phyloP scores from a whole-genome alignment of 2,329 filamentous ascomycete genomes.

The Nigrospora osmanthi region DNA sequence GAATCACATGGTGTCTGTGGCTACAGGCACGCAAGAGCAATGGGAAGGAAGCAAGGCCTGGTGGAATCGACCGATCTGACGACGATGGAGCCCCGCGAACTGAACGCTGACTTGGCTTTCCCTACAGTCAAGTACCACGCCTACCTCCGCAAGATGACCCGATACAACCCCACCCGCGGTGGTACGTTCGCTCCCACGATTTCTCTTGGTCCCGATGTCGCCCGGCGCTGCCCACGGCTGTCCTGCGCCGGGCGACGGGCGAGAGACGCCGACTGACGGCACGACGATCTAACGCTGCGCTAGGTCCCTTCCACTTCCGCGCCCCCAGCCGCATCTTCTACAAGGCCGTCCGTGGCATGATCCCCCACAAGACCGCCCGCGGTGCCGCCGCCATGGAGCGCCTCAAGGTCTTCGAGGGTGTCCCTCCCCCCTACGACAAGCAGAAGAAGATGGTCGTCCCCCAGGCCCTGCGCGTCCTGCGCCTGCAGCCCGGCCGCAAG shows the following conservation, averaged over 20 bases:
- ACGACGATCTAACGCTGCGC: slow-evolving; percentile 19
- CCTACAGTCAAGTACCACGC: slow-evolving; percentile 97
- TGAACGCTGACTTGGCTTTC: slow-evolving; percentile 34
- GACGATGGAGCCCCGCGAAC: not conserved
- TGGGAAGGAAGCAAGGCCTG: not conserved
- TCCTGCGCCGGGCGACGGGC: no score
- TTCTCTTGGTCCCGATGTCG: not conserved
- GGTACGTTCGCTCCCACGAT: slow-evolving; percentile 49
- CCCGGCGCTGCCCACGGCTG: no score
- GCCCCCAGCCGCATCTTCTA: slow-evolving; percentile 99
- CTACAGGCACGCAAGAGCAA: no score
- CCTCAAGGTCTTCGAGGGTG: slow-evolving; percentile 99
- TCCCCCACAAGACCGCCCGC: slow-evolving; percentile 99
- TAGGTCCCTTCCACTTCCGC: slow-evolving; percentile 99
- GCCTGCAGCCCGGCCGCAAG: slow-evolving; percentile 98
- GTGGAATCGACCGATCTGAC: not conserved
- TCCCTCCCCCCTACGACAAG: slow-evolving; percentile 98
- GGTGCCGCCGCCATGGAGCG: slow-evolving; percentile 94
- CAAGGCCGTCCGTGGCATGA: slow-evolving; percentile 99
- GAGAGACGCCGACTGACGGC: not conserved
- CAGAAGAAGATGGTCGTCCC: slow-evolving; percentile 99
- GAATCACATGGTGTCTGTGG: no score
- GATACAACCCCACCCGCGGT: slow-evolving; percentile 98
- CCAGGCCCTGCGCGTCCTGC: slow-evolving; percentile 92
- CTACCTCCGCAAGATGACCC: slow-evolving; percentile 99